phyloP scores from a whole-genome alignment of 75 land plant genomes.

The Pseudotsuga menziesii region DNA sequence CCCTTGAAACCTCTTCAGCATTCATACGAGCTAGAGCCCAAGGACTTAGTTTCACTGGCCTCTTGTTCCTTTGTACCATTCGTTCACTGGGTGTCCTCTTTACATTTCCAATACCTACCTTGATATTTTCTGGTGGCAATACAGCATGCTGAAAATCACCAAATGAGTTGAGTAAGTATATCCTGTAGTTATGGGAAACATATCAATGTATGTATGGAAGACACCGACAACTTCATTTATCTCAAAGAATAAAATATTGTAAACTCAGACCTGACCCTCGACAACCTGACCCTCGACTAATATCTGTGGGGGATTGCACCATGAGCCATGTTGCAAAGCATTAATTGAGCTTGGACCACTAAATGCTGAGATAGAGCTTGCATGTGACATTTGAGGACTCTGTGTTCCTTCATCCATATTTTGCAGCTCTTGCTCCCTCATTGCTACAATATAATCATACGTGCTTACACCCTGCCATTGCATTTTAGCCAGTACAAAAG shows the following conservation, averaged over 20 bases:
- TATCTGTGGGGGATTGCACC: slow-evolving; percentile 93
- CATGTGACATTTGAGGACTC: slow-evolving; percentile 75
- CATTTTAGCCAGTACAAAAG: slow-evolving; percentile 6
- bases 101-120: slow-evolving; percentile 34
- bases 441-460: slow-evolving; percentile 95
- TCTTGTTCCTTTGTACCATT: slow-evolving; percentile 29
- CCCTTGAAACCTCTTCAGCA: slow-evolving; percentile 81
- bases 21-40: slow-evolving; percentile 88
- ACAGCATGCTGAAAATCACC: slow-evolving; percentile 52
- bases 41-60: slow-evolving; percentile 77
- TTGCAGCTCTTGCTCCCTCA: slow-evolving; percentile 88
- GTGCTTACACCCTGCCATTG: slow-evolving; percentile 85
- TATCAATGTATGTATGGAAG: background rate
- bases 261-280: background rate
- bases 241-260: background rate
- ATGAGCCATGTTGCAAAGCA: slow-evolving; percentile 44
- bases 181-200: background rate
- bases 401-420: slow-evolving; percentile 46
- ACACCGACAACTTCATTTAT: background rate
- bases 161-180: slow-evolving; percentile 9
- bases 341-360: slow-evolving; percentile 82
- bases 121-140: slow-evolving; percentile 47
- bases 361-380: slow-evolving; percentile 72
- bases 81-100: slow-evolving; percentile 35
- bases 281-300: slow-evolving; percentile 87